Conservation (phyloP, 2,329 filamentous ascomycete species). For the Tolypocladium sp. region DNA sequence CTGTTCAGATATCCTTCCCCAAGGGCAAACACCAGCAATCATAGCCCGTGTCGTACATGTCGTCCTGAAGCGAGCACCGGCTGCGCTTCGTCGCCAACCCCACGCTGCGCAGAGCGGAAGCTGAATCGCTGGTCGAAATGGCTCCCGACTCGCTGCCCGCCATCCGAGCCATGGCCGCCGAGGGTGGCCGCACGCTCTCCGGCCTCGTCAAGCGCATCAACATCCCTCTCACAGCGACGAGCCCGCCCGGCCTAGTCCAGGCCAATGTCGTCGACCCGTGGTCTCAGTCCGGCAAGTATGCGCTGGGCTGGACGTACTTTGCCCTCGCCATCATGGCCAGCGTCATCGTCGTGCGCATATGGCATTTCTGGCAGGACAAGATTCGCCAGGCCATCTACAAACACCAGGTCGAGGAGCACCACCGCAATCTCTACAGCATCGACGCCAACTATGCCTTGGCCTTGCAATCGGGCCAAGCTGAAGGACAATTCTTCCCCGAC, state of each 20-base stretch:
- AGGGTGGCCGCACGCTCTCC: slow-evolving; percentile 23
- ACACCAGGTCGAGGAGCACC: slow-evolving; percentile 63
- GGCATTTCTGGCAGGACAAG: slow-evolving; percentile 90
- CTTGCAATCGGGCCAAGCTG: slow-evolving; percentile 36
- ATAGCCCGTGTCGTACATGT: slow-evolving; percentile 11
- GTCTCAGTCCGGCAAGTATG: slow-evolving; percentile 76
- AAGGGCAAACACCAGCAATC: neutral
- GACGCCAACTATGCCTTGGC: slow-evolving; percentile 38
- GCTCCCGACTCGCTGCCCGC: slow-evolving; percentile 22
- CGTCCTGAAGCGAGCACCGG: slow-evolving; percentile 10
- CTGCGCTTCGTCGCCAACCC: slow-evolving; percentile 15
- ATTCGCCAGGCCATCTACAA: slow-evolving; percentile 84
- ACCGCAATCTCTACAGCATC: slow-evolving; percentile 41
- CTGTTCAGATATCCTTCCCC: neutral
- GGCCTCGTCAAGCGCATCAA: slow-evolving; percentile 45
- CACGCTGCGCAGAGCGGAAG: neutral
- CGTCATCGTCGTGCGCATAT: slow-evolving; percentile 63
- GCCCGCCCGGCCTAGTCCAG: slow-evolving; percentile 52
- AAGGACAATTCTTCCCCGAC: slow-evolving; percentile 66
- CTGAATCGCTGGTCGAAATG: slow-evolving; percentile 25
- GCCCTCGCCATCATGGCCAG: slow-evolving; percentile 60
- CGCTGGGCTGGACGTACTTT: slow-evolving; percentile 81
- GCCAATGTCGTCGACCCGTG: slow-evolving; percentile 67
- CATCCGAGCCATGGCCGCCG: slow-evolving; percentile 21
- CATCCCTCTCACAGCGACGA: slow-evolving; percentile 51